Percentiles rank a stretch among this genome's conserved stretches.
Conservation (phyloP, 2,329 filamentous ascomycete species). For the Xenosphaeropsis pyriputrescens region DNA sequence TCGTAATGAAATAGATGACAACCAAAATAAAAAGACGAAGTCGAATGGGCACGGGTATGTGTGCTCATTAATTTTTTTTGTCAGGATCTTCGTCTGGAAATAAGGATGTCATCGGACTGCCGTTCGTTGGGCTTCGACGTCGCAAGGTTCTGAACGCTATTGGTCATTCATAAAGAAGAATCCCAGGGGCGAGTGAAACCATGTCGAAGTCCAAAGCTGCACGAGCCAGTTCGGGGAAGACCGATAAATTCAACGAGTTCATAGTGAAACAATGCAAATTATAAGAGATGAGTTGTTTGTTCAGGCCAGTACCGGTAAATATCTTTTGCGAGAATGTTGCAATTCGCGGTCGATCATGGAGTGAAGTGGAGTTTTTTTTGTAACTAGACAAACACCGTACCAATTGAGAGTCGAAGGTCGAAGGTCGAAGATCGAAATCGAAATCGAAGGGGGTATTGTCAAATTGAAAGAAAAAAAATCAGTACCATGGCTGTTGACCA, state of each 20-base stretch:
- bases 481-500: constrained; percentile 21
- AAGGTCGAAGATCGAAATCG: constrained; percentile 12
- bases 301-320: constrained; percentile 10
- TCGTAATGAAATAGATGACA: too few relatives aligned
- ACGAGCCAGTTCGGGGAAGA: constrained; percentile 18
- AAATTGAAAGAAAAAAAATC: constrained; percentile 15
- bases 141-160: constrained; percentile 7
- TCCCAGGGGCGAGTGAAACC: constrained; percentile 10
- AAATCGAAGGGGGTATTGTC: constrained; percentile 6
- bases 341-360: too few relatives aligned
- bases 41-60: too few relatives aligned
- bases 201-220: constrained; percentile 14
- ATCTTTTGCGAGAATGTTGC: too few relatives aligned
- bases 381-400: not conserved
- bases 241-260: constrained; percentile 13
- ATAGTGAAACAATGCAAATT: constrained; percentile 10
- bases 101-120: constrained; percentile 17
- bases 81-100: not conserved
- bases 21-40: too few relatives aligned
- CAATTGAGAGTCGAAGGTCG: constrained; percentile 13
- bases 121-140: constrained; percentile 17
- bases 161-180: not conserved
- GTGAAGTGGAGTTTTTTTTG: too few relatives aligned
- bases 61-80: too few relatives aligned
- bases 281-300: constrained; percentile 16